phyloP scores from a whole-genome alignment of 495 filamentous ascomycete genomes.

The Penicillium samsonianum region DNA sequence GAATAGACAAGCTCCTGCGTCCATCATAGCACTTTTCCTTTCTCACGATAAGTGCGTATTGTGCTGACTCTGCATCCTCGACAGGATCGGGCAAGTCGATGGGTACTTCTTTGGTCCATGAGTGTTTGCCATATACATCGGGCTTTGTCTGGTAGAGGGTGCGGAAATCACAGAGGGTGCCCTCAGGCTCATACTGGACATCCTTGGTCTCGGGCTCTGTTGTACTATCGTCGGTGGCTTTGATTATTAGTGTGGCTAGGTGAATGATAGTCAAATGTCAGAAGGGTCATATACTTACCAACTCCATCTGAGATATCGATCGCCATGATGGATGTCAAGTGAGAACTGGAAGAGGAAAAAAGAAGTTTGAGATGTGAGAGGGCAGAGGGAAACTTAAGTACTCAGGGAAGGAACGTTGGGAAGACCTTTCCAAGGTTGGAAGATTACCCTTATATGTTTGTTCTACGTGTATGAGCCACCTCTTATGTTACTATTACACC shows the following conservation, averaged over 20 bases:
- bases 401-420: not conserved
- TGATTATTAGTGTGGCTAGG: not conserved
- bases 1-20: conserved; percentile 59
- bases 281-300: not conserved
- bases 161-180: conserved; percentile 31
- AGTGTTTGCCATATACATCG: conserved; percentile 23
- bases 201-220: not conserved
- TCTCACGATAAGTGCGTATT: conserved; percentile 55
- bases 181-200: conserved; percentile 16
- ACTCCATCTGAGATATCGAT: not conserved
- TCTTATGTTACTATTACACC: too few species aligned
- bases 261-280: not conserved
- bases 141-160: conserved; percentile 38
- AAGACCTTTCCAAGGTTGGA: too few species aligned
- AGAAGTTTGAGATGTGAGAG: not conserved
- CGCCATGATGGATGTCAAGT: not conserved
- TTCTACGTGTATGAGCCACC: too few species aligned
- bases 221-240: not conserved
- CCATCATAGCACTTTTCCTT: conserved; percentile 59
- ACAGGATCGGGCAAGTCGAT: conserved; percentile 49
- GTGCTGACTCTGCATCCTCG: conserved; percentile 52
- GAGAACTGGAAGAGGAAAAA: not conserved
- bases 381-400: not conserved
- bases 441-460: not conserved
- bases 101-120: conserved; percentile 43